Base-by-base conservation (phyloP, 1,284 basidiomycete species). In the Boletus hoseneyae region DNA sequence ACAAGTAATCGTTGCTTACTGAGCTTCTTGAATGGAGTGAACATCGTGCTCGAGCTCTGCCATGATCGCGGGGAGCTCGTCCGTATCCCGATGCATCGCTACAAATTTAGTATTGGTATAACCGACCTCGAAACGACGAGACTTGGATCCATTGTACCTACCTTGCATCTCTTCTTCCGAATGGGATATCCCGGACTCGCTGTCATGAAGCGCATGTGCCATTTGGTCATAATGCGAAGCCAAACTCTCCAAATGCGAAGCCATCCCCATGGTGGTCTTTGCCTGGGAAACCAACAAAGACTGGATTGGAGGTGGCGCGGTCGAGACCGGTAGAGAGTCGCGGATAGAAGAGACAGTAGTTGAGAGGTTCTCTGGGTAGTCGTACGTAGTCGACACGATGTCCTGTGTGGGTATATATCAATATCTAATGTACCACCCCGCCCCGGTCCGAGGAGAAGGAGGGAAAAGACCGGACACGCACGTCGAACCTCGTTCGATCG, bases 61-160 rank as follows among this genome's bases (percentile, higher is more conserved):
- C 65, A 91, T 79, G 45, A 91, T 87, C 4, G 75, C 72, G 8
- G 85, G 84, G 6, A 91, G 71, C 60, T 90, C 85, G 16, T 85
- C 77, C 2, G 83, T 86, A 62, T 91, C 88, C 39, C 83, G 74
- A 56, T 84, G 81, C 82, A 91, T 89, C 18, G 79, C 88, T 89
- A 39, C 6, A 45, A 21, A 5, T 25, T 43, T n/a, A 10, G 18
- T 42, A 42, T 49, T 16, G 30, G 38, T 40, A 39, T 37, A 13
- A 30, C 3, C 3, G 47, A 30, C 25, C 19, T 32, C 6, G 8
- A 37, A 23, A 27, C 3, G 9, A 13, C 4, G 23, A 39, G 8
- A 15, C 29, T n/a, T 12, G 48, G 44, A 51, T 21, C 3, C 23
- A 8, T 50, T 54, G 25, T 25, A 9, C 56, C 16, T 55, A 87